These are phyloP conservation scores for Claviceps quebecensis DNA, from an alignment of 2,329 filamentous ascomycete species.

Conservation along the genomic window DNA sequence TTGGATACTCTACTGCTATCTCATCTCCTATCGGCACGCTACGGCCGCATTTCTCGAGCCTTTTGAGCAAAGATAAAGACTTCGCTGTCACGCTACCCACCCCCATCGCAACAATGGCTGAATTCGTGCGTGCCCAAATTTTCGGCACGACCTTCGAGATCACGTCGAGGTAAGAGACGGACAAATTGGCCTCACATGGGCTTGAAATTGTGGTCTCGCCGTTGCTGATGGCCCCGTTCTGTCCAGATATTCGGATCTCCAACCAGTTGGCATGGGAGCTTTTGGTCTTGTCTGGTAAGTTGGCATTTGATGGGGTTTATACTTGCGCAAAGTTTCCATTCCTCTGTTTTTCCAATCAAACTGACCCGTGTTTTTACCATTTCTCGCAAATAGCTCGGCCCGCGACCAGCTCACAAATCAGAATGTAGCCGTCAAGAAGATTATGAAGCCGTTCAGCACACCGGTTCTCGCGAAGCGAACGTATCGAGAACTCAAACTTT, in stretches of 20 bases:
- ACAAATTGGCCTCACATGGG: neutral
- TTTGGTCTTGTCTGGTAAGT: slow-evolving; percentile 94
- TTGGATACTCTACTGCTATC: neutral
- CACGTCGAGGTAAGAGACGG: slow-evolving; percentile 67
- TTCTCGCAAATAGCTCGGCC: slow-evolving; percentile 55
- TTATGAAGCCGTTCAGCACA: slow-evolving; percentile 99
- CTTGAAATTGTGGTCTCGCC: neutral
- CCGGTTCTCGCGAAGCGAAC: slow-evolving; percentile 94
- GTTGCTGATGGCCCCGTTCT: neutral
- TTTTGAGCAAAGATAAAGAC: no score
- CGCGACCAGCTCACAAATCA: slow-evolving; percentile 95
- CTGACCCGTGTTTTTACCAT: neutral
- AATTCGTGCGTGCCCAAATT: slow-evolving; percentile 98
- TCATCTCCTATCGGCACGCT: neutral
- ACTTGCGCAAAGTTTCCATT: neutral
- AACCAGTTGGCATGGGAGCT: slow-evolving; percentile 97
- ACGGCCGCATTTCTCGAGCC: no score
- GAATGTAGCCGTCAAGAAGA: slow-evolving; percentile 98
- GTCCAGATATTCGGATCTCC: slow-evolving; percentile 83
- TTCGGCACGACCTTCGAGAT: slow-evolving; percentile 99
- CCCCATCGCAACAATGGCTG: slow-evolving; percentile 54
- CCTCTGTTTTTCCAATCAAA: neutral
- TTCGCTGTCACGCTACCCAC: no score
- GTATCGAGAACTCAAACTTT: slow-evolving; percentile 89
- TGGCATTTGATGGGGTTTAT: neutral